These are phyloP conservation scores for Naganishia randhawae DNA, from an alignment of 768 basidiomycete genomes.

Conservation along the genomic window DNA sequence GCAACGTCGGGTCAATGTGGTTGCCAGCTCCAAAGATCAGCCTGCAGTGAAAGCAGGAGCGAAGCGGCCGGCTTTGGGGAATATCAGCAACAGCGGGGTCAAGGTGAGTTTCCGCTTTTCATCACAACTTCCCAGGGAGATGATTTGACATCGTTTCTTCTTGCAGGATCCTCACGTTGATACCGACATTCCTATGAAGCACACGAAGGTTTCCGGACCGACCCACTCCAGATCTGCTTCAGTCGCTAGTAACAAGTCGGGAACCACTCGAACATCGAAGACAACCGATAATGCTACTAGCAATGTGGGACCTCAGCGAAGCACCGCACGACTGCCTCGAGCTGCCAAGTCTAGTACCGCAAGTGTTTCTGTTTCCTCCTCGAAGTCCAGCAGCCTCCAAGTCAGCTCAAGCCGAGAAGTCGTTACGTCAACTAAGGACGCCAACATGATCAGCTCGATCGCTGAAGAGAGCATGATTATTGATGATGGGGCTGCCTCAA, in stretches of 20 bases:
- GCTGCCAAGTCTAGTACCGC: slow-evolving; percentile 25
- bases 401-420: slow-evolving; percentile 41
- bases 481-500: slow-evolving; percentile 37
- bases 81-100: slow-evolving; percentile 72
- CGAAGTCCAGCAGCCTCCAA: slow-evolving; percentile 33
- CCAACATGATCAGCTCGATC: slow-evolving; percentile 31
- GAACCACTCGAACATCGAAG: slow-evolving; percentile 15
- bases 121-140: slow-evolving; percentile 27
- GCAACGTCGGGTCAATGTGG: not conserved
- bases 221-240: slow-evolving; percentile 67
- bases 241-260: slow-evolving; percentile 54
- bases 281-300: not conserved
- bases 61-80: slow-evolving; percentile 70
- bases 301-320: slow-evolving; percentile 46
- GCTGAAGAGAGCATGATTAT: slow-evolving; percentile 28
- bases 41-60: slow-evolving; percentile 58
- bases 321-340: not conserved
- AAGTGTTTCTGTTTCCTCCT: slow-evolving; percentile 29
- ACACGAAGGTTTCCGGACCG: slow-evolving; percentile 56
- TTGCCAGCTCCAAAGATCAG: slow-evolving; percentile 8
- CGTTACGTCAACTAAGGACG: slow-evolving; percentile 32
- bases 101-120: slow-evolving; percentile 51
- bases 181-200: slow-evolving; percentile 55
- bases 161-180: slow-evolving; percentile 57
- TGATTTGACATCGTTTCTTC: slow-evolving; percentile 35